Conservation (phyloP, 139 green algal genomes). For the Tetraselmis striata region DNA sequence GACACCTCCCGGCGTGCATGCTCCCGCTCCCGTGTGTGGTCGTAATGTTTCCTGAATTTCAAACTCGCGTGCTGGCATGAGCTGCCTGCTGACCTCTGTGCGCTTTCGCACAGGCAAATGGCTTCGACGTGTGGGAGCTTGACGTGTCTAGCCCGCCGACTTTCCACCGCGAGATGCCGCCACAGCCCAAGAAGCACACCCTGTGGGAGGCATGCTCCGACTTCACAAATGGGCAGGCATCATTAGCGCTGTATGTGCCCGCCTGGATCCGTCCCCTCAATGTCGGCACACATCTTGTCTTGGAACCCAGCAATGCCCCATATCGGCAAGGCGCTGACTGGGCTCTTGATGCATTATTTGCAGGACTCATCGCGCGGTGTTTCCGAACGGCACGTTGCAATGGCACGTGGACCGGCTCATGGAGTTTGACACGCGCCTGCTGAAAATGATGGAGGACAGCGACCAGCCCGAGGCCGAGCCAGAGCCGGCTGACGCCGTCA, state of each 20-base stretch:
- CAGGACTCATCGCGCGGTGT: slow-evolving; percentile 2
- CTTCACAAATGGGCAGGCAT: slow-evolving; percentile 8
- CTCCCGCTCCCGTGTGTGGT: too few species aligned
- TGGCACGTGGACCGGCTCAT: slow-evolving; percentile 10
- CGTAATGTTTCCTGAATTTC: too few species aligned
- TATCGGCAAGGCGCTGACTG: too few species aligned
- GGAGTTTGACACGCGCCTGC: slow-evolving; percentile 4
- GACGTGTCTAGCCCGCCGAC: not conserved
- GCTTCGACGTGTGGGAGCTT: not conserved
- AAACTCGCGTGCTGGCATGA: too few species aligned
- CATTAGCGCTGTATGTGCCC: not conserved
- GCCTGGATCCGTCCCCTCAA: too few species aligned
- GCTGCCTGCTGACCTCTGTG: not conserved
- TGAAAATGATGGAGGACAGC: not conserved
- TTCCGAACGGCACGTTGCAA: not conserved
- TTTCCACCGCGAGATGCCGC: slow-evolving; percentile 9
- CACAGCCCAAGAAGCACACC: slow-evolving; percentile 15
- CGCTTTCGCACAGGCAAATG: not conserved
- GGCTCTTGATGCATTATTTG: too few species aligned
- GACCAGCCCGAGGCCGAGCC: not conserved
- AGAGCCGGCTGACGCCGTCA: not conserved
- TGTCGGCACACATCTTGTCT: too few species aligned
- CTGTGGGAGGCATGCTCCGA: slow-evolving; percentile 7
- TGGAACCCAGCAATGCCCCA: too few species aligned
- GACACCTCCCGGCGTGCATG: too few species aligned